A percentile compares a stretch with the other conserved stretches of the same genome.
These are phyloP conservation scores for Sarocladium kiliense DNA, from an alignment of 2,329 filamentous ascomycete species.

Conservation along the genomic window DNA sequence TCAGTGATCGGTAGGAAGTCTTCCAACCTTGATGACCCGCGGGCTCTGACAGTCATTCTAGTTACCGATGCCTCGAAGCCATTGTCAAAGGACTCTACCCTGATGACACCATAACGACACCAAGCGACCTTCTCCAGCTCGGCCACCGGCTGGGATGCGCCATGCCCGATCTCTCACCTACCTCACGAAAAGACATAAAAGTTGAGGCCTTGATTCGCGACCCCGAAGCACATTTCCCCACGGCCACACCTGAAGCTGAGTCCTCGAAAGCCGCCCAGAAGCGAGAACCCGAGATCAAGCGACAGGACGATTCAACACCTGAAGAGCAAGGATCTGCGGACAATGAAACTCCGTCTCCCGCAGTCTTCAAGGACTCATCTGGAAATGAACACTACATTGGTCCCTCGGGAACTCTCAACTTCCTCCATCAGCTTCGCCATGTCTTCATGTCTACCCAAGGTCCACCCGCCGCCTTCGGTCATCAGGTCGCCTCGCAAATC, in stretches of 20 bases:
- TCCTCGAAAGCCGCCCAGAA: neutral
- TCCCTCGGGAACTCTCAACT: slow-evolving; percentile 30
- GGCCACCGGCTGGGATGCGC: slow-evolving; percentile 23
- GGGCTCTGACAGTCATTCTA: slow-evolving; percentile 8
- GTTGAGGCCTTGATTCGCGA: slow-evolving; percentile 15
- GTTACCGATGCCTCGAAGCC: slow-evolving; percentile 29
- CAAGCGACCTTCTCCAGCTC: slow-evolving; percentile 23
- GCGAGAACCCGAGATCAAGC: neutral
- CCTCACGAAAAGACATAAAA: slow-evolving; percentile 12
- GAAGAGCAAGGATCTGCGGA: neutral
- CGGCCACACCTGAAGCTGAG: neutral
- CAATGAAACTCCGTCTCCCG: slow-evolving; percentile 5
- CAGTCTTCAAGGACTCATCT: slow-evolving; percentile 19
- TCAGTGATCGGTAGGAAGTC: slow-evolving; percentile 26
- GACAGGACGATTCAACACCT: neutral
- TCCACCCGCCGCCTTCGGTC: neutral
- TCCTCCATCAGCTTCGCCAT: slow-evolving; percentile 28
- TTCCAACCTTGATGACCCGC: too few species aligned
- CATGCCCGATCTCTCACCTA: slow-evolving; percentile 27
- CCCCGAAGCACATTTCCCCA: neutral
- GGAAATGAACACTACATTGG: slow-evolving; percentile 32
- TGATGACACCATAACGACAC: slow-evolving; percentile 22
- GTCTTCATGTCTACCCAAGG: slow-evolving; percentile 1
- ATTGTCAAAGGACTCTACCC: slow-evolving; percentile 30
- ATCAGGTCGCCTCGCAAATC: neutral